These are phyloP conservation scores for Cornus controversa DNA, from an alignment of 148 eudicot species.

Conservation along the genomic window DNA sequence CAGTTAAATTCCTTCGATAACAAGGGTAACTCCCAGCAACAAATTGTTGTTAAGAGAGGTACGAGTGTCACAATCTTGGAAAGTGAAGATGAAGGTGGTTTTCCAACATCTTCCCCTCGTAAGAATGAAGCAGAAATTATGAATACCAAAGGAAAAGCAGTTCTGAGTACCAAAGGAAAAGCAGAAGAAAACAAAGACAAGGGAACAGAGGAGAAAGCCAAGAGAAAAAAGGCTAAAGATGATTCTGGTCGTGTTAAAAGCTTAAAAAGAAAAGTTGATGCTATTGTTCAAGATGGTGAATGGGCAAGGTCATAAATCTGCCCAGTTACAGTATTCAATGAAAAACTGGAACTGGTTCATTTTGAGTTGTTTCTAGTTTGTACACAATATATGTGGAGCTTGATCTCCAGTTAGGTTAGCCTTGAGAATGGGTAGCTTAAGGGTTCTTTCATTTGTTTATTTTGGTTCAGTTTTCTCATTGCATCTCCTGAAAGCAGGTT, in stretches of 20 bases:
- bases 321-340: neutral
- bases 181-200: slow-evolving; percentile 18
- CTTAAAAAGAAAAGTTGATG: slow-evolving; percentile 65
- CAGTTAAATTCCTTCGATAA: slow-evolving; percentile 23
- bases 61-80: slow-evolving; percentile 38
- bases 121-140: slow-evolving; percentile 27
- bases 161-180: slow-evolving; percentile 25
- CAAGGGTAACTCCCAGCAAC: slow-evolving; percentile 28
- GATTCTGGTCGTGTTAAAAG: slow-evolving; percentile 25
- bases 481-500: slow-evolving; percentile 17
- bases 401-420: neutral
- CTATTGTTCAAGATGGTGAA: slow-evolving; percentile 35
- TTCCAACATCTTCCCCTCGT: slow-evolving; percentile 52
- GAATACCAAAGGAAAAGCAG: slow-evolving; percentile 27
- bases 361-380: slow-evolving; percentile 2
- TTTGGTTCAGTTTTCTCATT: neutral
- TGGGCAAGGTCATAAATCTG: slow-evolving; percentile 43
- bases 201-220: slow-evolving; percentile 25
- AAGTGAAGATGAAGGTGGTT: slow-evolving; percentile 99
- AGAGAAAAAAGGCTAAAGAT: slow-evolving; percentile 41
- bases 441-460: neutral
- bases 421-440: neutral
- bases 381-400: neutral
- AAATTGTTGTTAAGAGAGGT: slow-evolving; percentile 42
- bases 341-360: neutral